A percentile compares a stretch with the other conserved stretches of the same genome.
Conservation (phyloP, 176 grass and related monocot species). For the Dendrocalamus sinicus region DNA sequence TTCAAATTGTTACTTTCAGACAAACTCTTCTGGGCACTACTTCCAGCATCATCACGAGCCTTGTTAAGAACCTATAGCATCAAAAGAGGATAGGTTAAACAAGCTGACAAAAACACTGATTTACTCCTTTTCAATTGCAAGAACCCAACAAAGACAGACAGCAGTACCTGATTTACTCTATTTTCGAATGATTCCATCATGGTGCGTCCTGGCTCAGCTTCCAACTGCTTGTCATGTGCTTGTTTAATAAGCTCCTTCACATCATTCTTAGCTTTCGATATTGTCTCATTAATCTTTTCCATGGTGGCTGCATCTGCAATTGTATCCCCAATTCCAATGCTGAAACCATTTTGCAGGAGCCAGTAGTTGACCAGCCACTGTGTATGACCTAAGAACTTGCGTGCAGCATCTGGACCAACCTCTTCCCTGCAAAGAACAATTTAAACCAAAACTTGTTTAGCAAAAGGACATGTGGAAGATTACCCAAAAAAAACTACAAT, state of each 20-base stretch:
- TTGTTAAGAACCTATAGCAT: constrained; percentile 88
- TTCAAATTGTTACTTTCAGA: constrained; percentile 99
- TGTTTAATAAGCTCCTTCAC: constrained; percentile 94
- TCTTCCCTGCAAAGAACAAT: constrained; percentile 76
- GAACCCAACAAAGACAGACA: constrained; percentile 30
- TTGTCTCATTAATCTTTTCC: constrained; percentile 92
- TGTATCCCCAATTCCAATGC: constrained; percentile 98
- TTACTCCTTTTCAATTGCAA: constrained; percentile 14
- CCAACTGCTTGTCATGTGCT: constrained; percentile 68
- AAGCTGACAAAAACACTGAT: neutral
- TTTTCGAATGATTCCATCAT: constrained; percentile 99
- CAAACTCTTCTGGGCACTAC: constrained; percentile 94
- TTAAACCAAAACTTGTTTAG: constrained; percentile 25
- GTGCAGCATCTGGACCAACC: constrained; percentile 95
- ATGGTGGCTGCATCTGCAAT: constrained; percentile 94
- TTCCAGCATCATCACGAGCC: constrained; percentile 98
- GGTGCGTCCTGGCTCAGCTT: constrained; percentile 92
- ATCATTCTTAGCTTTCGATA: constrained; percentile 81
- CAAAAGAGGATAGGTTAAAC: constrained; percentile 28
- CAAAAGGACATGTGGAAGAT: neutral
- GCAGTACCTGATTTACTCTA: constrained; percentile 86
- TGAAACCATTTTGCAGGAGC: constrained; percentile 93
- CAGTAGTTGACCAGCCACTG: constrained; percentile 99
- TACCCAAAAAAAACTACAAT: neutral
- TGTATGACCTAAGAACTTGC: constrained; percentile 94